Conservation (phyloP, 2,329 filamentous ascomycete species). For the Alternaria postmessia region DNA sequence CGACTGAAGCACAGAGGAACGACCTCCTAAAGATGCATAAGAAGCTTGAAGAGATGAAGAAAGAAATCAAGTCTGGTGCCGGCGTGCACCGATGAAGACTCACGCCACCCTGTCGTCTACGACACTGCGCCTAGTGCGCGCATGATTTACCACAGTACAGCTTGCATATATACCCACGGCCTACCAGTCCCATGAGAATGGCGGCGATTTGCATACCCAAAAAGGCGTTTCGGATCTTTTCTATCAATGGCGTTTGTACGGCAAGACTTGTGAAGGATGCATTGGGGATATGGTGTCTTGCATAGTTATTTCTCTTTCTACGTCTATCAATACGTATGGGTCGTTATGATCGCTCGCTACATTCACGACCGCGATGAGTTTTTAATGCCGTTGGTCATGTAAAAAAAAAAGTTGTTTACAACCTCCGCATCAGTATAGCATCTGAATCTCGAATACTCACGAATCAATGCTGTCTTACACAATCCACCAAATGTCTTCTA, state of each 20-base stretch:
- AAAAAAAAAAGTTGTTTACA: conserved; percentile 18
- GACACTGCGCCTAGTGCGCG: conserved; percentile 17
- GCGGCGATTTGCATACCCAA: conserved; percentile 29
- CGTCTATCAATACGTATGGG: conserved; percentile 9
- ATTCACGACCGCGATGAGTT: conserved; percentile 27
- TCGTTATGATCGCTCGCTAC: conserved; percentile 6
- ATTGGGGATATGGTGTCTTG: conserved; percentile 24
- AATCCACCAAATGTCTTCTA: not conserved
- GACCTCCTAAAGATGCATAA: conserved; percentile 63
- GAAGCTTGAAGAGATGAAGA: conserved; percentile 64
- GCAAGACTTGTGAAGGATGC: conserved; percentile 13
- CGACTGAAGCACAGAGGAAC: conserved; percentile 59
- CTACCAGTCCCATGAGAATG: conserved; percentile 12
- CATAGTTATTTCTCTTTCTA: conserved; percentile 8
- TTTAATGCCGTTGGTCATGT: conserved; percentile 21
- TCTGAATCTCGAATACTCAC: not conserved
- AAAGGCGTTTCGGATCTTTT: conserved; percentile 23
- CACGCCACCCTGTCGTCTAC: conserved; percentile 4
- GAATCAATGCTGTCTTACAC: not conserved
- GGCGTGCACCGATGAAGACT: conserved; percentile 34
- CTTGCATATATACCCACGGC: conserved; percentile 33
- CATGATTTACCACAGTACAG: conserved; percentile 24
- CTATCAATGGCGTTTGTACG: conserved; percentile 14
- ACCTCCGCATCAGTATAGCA: conserved; percentile 12
- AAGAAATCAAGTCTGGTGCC: conserved; percentile 59